phyloP scores from a whole-genome alignment of 495 filamentous ascomycete genomes.

The Penicillium cinerascens region DNA sequence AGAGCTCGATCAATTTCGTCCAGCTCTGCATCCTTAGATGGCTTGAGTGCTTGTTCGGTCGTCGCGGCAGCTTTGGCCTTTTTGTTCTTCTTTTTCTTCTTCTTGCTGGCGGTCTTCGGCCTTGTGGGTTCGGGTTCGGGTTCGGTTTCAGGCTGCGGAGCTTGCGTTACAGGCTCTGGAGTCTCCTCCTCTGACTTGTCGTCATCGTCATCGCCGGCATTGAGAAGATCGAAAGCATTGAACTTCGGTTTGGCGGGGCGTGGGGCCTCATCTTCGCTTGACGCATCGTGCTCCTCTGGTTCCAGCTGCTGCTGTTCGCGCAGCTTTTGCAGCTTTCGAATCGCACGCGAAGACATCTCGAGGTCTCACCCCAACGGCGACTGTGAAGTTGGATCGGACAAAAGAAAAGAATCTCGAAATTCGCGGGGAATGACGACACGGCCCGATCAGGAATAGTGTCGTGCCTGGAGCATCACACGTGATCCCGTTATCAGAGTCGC shows the following conservation, averaged over 20 bases:
- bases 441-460: conserved; percentile 27
- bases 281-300: conserved; percentile 48
- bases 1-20: conserved; percentile 87
- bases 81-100: conserved; percentile 44
- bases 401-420: background rate
- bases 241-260: conserved; percentile 37
- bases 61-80: conserved; percentile 19
- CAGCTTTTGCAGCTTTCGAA: conserved; percentile 70
- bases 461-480: conserved; percentile 14
- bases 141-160: conserved; percentile 12
- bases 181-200: conserved; percentile 44
- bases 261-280: conserved; percentile 45
- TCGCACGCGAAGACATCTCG: conserved; percentile 74
- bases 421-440: conserved; percentile 45
- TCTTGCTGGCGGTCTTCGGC: conserved; percentile 48
- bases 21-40: conserved; percentile 37
- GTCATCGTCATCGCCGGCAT: conserved; percentile 61
- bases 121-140: conserved; percentile 15
- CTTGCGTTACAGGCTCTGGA: conserved; percentile 21
- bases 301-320: conserved; percentile 59
- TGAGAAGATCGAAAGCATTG: conserved; percentile 50
- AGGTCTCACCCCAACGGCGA: background rate
- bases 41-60: conserved; percentile 5
- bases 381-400: background rate
- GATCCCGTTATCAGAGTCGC: conserved; percentile 13